Evolutionary conservation across 768 basidiomycete genomes (phyloP).

Genomic region (Tricholoma furcatifolium): DNA sequence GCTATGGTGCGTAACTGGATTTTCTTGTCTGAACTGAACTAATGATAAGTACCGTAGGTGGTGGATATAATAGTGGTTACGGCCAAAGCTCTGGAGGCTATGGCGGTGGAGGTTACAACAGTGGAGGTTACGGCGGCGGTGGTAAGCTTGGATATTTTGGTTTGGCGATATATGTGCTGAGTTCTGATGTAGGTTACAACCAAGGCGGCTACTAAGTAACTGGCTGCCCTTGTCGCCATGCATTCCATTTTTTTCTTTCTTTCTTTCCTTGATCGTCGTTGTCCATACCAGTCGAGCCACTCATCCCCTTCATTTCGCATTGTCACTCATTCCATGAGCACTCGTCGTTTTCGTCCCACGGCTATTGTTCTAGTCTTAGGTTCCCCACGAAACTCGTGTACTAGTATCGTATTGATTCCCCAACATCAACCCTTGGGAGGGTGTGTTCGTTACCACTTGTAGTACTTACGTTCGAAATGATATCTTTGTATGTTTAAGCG

Average conservation of each 20-base stretch:
- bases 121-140: constrained; percentile 23
- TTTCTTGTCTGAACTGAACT: background rate
- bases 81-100: constrained; percentile 7
- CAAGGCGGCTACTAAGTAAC: constrained; percentile 22
- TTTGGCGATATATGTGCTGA: constrained; percentile 3
- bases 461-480: constrained; percentile 14
- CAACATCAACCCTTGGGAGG: constrained; percentile 14
- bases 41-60: background rate
- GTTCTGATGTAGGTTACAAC: constrained; percentile 24
- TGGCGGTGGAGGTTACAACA: background rate
- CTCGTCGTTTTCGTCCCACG: constrained; percentile 36
- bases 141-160: constrained; percentile 16
- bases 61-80: constrained; percentile 6
- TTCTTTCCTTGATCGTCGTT: constrained; percentile 12
- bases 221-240: background rate
- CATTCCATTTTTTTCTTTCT: background rate
- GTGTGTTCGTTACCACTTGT: constrained; percentile 21
- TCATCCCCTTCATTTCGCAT: constrained; percentile 32
- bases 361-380: constrained; percentile 33
- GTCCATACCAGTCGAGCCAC: constrained; percentile 24
- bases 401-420: constrained; percentile 34
- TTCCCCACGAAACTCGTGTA: constrained; percentile 43
- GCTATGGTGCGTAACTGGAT: constrained; percentile 10
- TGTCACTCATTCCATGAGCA: constrained; percentile 37
- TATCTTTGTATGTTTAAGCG: background rate